Percentiles rank a stretch among this genome's conserved stretches.
phyloP scores from a whole-genome alignment of 192 early-diverging fungal species.

The Entophlyctis luteolus region DNA sequence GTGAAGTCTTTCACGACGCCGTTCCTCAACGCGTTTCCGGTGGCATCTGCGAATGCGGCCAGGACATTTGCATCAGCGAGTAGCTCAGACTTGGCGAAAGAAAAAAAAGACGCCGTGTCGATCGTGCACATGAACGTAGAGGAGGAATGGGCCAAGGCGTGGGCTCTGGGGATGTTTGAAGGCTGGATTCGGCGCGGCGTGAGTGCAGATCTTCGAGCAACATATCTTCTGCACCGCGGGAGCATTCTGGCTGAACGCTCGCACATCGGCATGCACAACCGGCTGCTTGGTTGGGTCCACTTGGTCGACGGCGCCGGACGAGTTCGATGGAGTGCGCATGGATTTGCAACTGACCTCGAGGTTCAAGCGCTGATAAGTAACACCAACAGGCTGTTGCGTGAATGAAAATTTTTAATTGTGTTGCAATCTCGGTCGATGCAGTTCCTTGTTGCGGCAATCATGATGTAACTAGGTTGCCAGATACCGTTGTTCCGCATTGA shows the following conservation, averaged over 20 bases:
- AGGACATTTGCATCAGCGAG: too few relatives aligned
- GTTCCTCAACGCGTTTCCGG: background rate
- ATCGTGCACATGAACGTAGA: conserved; percentile 40
- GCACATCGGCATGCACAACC: conserved; percentile 41
- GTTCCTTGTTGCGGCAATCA: too few relatives aligned
- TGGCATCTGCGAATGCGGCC: background rate
- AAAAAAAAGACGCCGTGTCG: conserved; percentile 12
- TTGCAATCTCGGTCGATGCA: too few relatives aligned
- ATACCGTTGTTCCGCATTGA: too few relatives aligned
- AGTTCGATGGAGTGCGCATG: conserved; percentile 50
- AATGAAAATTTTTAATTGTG: background rate
- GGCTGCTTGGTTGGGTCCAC: conserved; percentile 48
- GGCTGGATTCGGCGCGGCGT: conserved; percentile 34
- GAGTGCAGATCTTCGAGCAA: conserved; percentile 22
- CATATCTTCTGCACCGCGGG: conserved; percentile 39
- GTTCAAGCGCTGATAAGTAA: conserved; percentile 29
- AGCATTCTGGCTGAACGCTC: conserved; percentile 28
- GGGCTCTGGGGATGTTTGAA: conserved; percentile 29
- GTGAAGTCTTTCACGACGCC: conserved; percentile 13
- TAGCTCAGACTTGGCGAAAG: too few relatives aligned
- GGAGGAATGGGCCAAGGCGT: conserved; percentile 39
- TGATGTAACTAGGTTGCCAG: too few relatives aligned
- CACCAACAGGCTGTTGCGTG: conserved; percentile 4
- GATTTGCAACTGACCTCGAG: conserved; percentile 40
- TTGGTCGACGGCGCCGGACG: conserved; percentile 39